Evolutionary conservation across 202 grass and related monocot species (phyloP).

Genomic region (Elaeis oleifera): DNA sequence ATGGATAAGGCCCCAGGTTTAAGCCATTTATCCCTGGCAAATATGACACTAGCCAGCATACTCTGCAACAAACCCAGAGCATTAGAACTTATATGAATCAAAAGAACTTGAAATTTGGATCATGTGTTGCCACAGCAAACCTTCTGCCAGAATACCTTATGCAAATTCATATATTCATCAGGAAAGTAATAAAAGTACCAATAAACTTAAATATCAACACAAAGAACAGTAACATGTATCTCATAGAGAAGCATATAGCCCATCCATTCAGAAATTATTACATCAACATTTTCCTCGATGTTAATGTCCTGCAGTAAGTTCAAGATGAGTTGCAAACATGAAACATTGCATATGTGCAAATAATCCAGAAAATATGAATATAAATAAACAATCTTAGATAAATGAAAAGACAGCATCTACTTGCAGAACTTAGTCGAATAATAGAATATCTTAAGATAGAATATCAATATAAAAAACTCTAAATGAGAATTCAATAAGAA

Average conservation of each 20-base stretch:
- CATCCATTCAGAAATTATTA: conserved; percentile 99
- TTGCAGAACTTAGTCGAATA: no score
- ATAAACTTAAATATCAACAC: no score
- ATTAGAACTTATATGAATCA: conserved; percentile 15
- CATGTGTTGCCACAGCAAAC: neutral
- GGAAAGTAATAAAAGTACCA: no score
- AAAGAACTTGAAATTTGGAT: conserved; percentile 18
- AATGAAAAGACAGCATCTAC: no score
- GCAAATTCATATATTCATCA: no score
- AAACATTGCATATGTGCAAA: no score
- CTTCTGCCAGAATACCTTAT: no score
- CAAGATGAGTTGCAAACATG: neutral
- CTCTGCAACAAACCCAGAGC: conserved; percentile 38
- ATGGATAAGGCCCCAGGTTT: conserved; percentile 93
- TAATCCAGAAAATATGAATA: no score
- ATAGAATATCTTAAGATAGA: no score
- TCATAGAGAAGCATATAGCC: conserved; percentile 98
- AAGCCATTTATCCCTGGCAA: conserved; percentile 97
- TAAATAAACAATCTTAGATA: no score
- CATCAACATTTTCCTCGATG: conserved; percentile 79
- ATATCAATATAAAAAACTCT: no score
- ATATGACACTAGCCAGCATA: conserved; percentile 76
- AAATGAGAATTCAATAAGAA: no score
- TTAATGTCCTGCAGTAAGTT: conserved; percentile 60
- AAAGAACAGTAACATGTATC: conserved; percentile 18